These are phyloP conservation scores for Colletotrichum sp. DNA, from an alignment of 2,329 filamentous ascomycete genomes.

Conservation along the genomic window DNA sequence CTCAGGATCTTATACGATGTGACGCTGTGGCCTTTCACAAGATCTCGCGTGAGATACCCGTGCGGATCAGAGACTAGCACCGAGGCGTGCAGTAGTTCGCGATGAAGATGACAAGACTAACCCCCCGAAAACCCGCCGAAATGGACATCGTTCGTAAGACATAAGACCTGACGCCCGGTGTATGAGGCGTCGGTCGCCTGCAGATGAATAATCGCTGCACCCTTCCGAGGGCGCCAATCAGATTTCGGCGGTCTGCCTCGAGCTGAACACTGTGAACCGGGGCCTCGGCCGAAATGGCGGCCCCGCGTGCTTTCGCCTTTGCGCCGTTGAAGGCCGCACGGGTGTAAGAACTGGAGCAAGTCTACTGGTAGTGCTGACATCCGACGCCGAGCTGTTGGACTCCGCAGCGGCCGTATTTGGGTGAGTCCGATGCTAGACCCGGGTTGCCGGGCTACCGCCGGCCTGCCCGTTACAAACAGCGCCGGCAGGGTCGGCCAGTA, in stretches of 20 bases:
- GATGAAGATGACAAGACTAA: not conserved
- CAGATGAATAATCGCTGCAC: not conserved
- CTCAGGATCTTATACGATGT: not conserved
- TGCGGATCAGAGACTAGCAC: not conserved
- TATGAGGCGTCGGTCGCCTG: not conserved
- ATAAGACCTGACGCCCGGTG: not conserved
- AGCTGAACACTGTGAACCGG: not conserved
- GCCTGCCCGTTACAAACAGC: not conserved
- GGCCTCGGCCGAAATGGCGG: not conserved
- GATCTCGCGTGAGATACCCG: not conserved
- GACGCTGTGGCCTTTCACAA: not conserved
- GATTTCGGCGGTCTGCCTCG: not conserved
- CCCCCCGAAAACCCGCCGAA: not conserved
- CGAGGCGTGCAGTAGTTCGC: not conserved
- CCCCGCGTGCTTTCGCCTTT: not conserved
- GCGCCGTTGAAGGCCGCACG: not conserved
- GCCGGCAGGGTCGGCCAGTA: not conserved
- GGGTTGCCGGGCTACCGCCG: not conserved
- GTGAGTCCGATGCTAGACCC: not conserved
- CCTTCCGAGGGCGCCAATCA: not conserved
- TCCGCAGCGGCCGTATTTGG: not conserved
- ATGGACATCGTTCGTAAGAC: not conserved
- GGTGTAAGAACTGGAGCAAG: not conserved
- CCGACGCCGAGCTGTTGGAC: not conserved
- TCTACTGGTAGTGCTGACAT: not conserved